Percentiles rank a stretch among this genome's conserved stretches.
Conservation (phyloP, 1,139 yeast genomes). For the Yamadazyma trypodendri region DNA sequence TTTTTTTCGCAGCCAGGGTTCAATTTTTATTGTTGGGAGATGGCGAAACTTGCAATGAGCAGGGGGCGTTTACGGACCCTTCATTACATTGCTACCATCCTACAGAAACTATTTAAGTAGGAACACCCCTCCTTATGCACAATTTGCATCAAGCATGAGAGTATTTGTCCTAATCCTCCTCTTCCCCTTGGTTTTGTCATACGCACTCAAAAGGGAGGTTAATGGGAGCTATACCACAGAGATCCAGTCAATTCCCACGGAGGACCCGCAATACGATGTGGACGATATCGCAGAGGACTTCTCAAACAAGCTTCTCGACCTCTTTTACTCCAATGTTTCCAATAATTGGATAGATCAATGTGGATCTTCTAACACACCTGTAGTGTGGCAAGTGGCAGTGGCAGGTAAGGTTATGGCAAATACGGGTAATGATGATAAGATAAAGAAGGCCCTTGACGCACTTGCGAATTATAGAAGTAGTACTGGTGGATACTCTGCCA, state of each 20-base stretch:
- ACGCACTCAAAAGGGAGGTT: conserved; percentile 4
- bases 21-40: conserved; percentile 4
- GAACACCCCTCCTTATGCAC: too few relatives aligned
- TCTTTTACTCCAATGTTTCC: conserved; percentile 21
- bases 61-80: too few relatives aligned
- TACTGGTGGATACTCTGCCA: conserved; percentile 31
- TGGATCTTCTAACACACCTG: conserved; percentile 13
- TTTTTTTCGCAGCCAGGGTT: conserved; percentile 20
- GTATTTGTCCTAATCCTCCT: neutral
- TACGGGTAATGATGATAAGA: conserved; percentile 14
- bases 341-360: conserved; percentile 24
- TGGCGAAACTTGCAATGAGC: too few relatives aligned
- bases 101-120: too few relatives aligned
- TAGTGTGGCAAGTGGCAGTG: conserved; percentile 29
- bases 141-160: too few relatives aligned
- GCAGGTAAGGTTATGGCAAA: conserved; percentile 22
- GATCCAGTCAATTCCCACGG: conserved; percentile 17
- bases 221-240: conserved; percentile 15
- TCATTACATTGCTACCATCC: too few relatives aligned
- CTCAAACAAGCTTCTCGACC: conserved; percentile 18
- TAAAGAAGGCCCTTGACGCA: conserved; percentile 16
- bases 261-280: conserved; percentile 16
- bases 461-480: conserved; percentile 21
- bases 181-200: neutral
- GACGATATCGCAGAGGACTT: conserved; percentile 13